phyloP scores from a whole-genome alignment of 2,329 filamentous ascomycete genomes.

The Beauveria bassiana region DNA sequence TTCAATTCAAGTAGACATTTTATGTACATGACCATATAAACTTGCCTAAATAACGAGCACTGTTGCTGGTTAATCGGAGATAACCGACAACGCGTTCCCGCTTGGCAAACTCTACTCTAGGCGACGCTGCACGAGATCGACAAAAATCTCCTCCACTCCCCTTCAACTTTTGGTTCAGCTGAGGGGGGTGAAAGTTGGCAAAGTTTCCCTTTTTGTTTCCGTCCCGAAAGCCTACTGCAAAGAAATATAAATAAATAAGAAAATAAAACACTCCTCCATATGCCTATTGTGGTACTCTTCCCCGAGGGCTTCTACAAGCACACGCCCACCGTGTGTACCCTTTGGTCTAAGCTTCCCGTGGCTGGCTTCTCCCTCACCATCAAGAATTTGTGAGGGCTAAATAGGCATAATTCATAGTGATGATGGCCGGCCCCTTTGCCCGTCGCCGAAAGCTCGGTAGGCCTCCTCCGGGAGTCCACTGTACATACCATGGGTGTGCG shows the following conservation, averaged over 20 bases:
- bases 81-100: slow-evolving; percentile 1
- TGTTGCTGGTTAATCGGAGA: slow-evolving; percentile 2
- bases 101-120: slow-evolving; percentile 9
- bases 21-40: too few relatives aligned
- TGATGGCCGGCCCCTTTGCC: background rate
- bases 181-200: background rate
- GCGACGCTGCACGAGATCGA: background rate
- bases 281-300: background rate
- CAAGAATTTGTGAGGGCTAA: background rate
- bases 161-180: background rate
- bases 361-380: background rate
- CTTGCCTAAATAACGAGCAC: background rate
- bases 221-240: background rate
- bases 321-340: background rate
- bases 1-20: background rate
- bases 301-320: background rate
- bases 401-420: background rate
- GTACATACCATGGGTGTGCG: background rate
- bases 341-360: background rate
- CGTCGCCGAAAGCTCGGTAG: background rate
- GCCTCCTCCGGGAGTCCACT: background rate
- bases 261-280: too few relatives aligned
- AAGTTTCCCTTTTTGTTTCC: background rate
- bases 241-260: too few relatives aligned
- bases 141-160: background rate